These are phyloP conservation scores for Chalaropsis thielavioides DNA, from an alignment of 2,329 filamentous ascomycete species.

Conservation along the genomic window DNA sequence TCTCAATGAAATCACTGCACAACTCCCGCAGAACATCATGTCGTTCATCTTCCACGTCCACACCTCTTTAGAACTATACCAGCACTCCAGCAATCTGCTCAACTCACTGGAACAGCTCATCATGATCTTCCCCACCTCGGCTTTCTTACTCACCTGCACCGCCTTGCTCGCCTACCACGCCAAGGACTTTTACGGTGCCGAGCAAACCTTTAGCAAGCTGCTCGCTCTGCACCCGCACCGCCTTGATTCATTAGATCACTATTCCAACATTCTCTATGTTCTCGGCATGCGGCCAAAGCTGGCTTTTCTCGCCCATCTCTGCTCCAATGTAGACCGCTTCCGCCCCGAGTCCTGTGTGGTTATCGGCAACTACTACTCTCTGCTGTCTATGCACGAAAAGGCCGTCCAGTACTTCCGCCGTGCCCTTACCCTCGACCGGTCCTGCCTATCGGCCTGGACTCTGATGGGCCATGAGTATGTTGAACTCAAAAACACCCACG, in stretches of 20 bases:
- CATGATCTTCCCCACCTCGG: constrained; percentile 70
- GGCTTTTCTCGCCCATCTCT: constrained; percentile 81
- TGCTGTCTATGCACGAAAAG: constrained; percentile 92
- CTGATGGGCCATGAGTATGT: constrained; percentile 98
- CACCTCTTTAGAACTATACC: constrained; percentile 81
- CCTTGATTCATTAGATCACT: constrained; percentile 84
- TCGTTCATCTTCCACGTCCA: constrained; percentile 89
- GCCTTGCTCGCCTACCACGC: constrained; percentile 82
- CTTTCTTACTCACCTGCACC: constrained; percentile 80
- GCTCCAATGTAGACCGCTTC: constrained; percentile 86
- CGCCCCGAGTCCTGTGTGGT: constrained; percentile 94
- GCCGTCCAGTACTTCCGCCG: constrained; percentile 95
- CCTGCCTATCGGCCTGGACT: constrained; percentile 90
- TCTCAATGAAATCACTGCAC: constrained; percentile 56
- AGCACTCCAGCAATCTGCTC: constrained; percentile 62
- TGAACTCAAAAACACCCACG: constrained; percentile 95
- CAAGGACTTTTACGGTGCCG: constrained; percentile 59
- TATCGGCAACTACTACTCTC: constrained; percentile 90
- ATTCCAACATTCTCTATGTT: constrained; percentile 94
- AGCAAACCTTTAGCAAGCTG: constrained; percentile 59
- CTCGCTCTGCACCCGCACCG: constrained; percentile 61
- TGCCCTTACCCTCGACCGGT: constrained; percentile 76
- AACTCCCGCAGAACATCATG: constrained; percentile 79
- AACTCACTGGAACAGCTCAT: constrained; percentile 64
- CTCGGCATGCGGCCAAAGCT: constrained; percentile 77